Conservation (phyloP, 2,329 filamentous ascomycete species). For the Chrysoporthe puriensis region DNA sequence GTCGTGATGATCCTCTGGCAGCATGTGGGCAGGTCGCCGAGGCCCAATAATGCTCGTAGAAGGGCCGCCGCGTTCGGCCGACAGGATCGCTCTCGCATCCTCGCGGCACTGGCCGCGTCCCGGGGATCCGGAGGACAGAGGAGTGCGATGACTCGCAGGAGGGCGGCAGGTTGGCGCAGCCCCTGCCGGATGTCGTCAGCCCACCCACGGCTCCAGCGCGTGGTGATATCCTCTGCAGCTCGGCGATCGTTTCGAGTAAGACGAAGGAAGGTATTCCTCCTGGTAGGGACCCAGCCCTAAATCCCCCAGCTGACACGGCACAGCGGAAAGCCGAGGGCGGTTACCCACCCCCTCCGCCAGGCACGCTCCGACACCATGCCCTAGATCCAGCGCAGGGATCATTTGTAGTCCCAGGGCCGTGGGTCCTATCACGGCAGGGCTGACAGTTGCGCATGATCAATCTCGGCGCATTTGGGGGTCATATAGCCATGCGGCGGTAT, state of each 20-base stretch:
- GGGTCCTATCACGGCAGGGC: background rate
- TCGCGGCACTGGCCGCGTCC: background rate
- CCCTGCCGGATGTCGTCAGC: background rate
- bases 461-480: background rate
- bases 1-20: background rate
- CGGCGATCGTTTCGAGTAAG: background rate
- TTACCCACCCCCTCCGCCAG: background rate
- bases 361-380: background rate
- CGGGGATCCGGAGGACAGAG: too few species aligned
- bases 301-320: background rate
- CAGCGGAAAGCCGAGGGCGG: background rate
- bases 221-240: background rate
- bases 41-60: background rate
- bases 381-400: background rate
- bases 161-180: background rate
- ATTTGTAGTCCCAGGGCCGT: background rate
- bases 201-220: background rate
- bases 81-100: background rate
- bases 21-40: background rate
- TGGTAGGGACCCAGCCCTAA: too few species aligned
- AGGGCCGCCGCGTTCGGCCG: background rate
- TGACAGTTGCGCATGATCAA: conserved; percentile 10
- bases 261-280: background rate
- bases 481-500: background rate
- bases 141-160: background rate